Base-by-base conservation (phyloP, 176 grass and related monocot genomes). In the sorghum (Sorghum bicolor) region DNA sequence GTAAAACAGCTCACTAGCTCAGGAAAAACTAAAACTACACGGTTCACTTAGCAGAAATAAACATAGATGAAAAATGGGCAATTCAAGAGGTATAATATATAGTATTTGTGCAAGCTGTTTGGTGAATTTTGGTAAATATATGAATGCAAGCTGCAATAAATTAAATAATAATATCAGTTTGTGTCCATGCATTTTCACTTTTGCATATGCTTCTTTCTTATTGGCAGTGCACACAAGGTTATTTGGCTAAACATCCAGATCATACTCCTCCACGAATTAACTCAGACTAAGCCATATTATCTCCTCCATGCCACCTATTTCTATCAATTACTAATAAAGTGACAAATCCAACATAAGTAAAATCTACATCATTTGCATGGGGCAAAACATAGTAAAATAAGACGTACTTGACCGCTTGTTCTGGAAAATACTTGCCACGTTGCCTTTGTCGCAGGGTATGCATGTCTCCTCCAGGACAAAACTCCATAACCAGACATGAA, bases 401-500 rank as follows among this genome's bases (percentile, higher is more conserved):
- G 22, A 88, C 93, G 30, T 94, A 95, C 93, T 96, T 96, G 53
- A 92, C 93, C 10, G 93, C 93, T 91, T 93, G 93, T 83, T 96
- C 93, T 25, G 93, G 37, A 50, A 96, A 96, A 82, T 87, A 88
- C 84, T 96, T 96, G 74, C 88, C 93, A 76, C 80, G 86, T 70
- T 96, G 93, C 67, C 81, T 92, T 69, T 96, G 88, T 17, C 93
- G 60, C 75, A 96, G 86, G 3, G 90, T 84, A 79, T 96, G 93
- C 73, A 96, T 80, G 70, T 96, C 90, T 69, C 93, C 93, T 8
- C 93, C 93, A 1, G 93, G 90, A 70, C 93, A 96, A 44, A 82
- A 93, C 83, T 96, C 93, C 90, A 96, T 96, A 70, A 96, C 86
- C n/a, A 96, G 75, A 78, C 93, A 96, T 10, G 93, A 96, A 72